Evolutionary conservation across 2,329 filamentous ascomycete species (phyloP).

Genomic region (Ophiocordyceps camponoti-rufipedis): DNA sequence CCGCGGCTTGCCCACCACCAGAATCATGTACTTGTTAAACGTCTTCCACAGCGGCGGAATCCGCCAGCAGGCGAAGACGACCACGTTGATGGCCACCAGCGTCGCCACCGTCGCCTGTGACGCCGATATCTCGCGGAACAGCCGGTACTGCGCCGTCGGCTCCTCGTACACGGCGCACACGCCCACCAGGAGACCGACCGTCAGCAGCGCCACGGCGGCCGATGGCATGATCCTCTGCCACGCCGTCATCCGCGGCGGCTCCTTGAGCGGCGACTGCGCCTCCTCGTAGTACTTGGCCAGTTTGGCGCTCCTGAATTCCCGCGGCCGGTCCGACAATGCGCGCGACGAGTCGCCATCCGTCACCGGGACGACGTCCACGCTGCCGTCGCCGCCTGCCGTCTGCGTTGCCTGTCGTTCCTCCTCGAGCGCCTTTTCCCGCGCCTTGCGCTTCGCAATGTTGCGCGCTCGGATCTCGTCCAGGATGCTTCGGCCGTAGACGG

Average conservation of each 20-base stretch:
- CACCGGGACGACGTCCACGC: constrained; percentile 19
- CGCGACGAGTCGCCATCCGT: background rate
- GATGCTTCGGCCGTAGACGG: constrained; percentile 38
- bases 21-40: constrained; percentile 51
- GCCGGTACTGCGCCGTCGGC: constrained; percentile 28
- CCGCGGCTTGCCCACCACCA: constrained; percentile 45
- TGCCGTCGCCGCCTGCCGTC: constrained; percentile 20
- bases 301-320: constrained; percentile 18
- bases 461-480: constrained; percentile 38
- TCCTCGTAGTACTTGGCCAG: constrained; percentile 21
- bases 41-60: constrained; percentile 45
- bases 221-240: constrained; percentile 39
- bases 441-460: constrained; percentile 30
- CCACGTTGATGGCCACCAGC: constrained; percentile 40
- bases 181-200: constrained; percentile 23
- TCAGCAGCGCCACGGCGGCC: constrained; percentile 24
- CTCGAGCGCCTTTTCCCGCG: constrained; percentile 24
- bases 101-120: constrained; percentile 44
- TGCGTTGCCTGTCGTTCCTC: constrained; percentile 22
- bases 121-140: constrained; percentile 43
- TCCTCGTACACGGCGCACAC: constrained; percentile 33
- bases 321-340: constrained; percentile 11
- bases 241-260: constrained; percentile 27
- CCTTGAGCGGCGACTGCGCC: constrained; percentile 30
- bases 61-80: constrained; percentile 41